Evolutionary conservation across 2,329 filamentous ascomycete genomes (phyloP), one percentile per base, ranked within the genome.

Genomic region (Arthroderma sp.): DNA sequence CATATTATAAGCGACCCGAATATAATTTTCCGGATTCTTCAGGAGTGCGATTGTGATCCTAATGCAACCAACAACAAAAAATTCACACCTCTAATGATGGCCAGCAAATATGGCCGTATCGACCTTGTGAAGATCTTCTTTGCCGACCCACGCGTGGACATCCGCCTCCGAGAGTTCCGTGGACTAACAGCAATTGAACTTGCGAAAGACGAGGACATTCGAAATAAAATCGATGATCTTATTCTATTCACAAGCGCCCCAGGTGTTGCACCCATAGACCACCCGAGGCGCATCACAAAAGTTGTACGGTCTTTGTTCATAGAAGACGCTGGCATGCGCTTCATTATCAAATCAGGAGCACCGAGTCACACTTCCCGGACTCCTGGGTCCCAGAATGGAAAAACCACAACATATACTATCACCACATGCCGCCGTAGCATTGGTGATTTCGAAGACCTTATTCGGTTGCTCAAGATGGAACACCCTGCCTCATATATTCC

Each of bases 221-320:
- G 91, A 34, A 98, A 96, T 64, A 81, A 85, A 54, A 95, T 98
- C 50, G 91, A 98, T 58, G 91, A 98, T 60, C 71, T 98, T 50
- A 81, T 88, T 1, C 68, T 98, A 6, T 82, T 98, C 51, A 83
- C 84, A 15, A 79, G 80, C 60, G 71, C 76, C 1, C 58, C 61
- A 15, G 57, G 58, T 5, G 15, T 22, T 22, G 52, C 53, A 15
- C 53, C 55, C 28, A 72, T 83, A 4, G 80, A 78, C 7, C 71
- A 75, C 6, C 86, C 94, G 53, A 82, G 82, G 3, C 78, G 89
- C 27, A 88, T 88, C 22, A 96, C 91, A 0, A 86, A 86, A 1
- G 88, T 96, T 1, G 91, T 98, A 0, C 77, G 91, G 46, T 91
- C 88, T 0, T 95, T 94, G 64, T 96, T 98, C 56, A 88, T 98